Evolutionary conservation across 306 rosid species (phyloP), one percentile per base, ranked within the genome.

Genomic region (Hippophae rhamnoides): DNA sequence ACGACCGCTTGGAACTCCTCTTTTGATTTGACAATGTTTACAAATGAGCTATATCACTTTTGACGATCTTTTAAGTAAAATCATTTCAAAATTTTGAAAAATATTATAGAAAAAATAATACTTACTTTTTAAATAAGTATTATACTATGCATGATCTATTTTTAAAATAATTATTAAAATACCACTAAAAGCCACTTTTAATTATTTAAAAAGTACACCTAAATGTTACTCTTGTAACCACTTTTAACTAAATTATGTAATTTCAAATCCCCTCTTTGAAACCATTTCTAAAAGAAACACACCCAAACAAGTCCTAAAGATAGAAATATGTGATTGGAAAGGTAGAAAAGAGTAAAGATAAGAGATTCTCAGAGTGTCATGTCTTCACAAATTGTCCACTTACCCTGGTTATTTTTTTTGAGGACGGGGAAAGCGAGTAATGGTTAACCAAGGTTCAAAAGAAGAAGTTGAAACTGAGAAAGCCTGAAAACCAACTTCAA

Each of bases 391-490:
- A 65, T 51, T 14, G 50, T 53, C 64, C 66, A 74, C 96, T 83
- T 81, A 93, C 99, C 94, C 97, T 86, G 69, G 85, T 84, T 77
- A 93, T 93, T 78, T 89, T 6, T 10, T 42, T 43, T 52, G n/a
- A 47, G 43, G 38, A 10, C 49, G 13, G 42, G 51, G 57, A 41
- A 56, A 53, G 26, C 66, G 61, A 43, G 56, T 53, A 68, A 40
- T 52, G 47, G 13, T 26, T 31, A 56, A 43, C 11, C 40, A 14
- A 23, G 8, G 45, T 13, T 41, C 7, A 6, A 54, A 70, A 67
- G 62, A 72, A 31, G 57, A 63, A 63, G 8, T 3, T 13, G 61
- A 57, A 64, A 54, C 59, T 40, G 54, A 49, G 31, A 48, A 18
- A 60, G 56, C 60, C 52, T 47, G 18, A 57, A 67, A 25, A 9